A percentile compares a stretch with the other conserved stretches of the same genome.
These are phyloP conservation scores for Yamadazyma oceani DNA, from an alignment of 1,139 yeast species.

Conservation along the genomic window DNA sequence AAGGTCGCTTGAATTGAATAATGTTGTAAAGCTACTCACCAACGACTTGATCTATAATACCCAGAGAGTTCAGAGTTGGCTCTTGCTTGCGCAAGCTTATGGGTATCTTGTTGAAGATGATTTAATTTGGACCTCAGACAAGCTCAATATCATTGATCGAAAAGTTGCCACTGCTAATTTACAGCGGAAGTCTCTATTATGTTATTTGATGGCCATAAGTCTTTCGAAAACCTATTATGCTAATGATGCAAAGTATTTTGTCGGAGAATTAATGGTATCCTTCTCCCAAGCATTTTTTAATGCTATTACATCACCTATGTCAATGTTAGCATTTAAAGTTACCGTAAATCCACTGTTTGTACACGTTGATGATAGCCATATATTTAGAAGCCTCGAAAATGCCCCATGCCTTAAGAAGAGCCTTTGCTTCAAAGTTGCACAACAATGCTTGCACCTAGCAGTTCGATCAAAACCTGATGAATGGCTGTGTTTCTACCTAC, in stretches of 20 bases:
- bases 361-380: slow-evolving; percentile 23
- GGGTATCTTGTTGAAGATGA: slow-evolving; percentile 85
- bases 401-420: no score
- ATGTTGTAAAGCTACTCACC: slow-evolving; percentile 63
- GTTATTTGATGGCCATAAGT: slow-evolving; percentile 78
- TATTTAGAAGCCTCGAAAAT: no score
- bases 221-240: slow-evolving; percentile 28
- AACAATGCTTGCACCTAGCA: slow-evolving; percentile 45
- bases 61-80: slow-evolving; percentile 82
- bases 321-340: slow-evolving; percentile 51
- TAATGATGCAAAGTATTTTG: slow-evolving; percentile 27
- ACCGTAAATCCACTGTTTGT: slow-evolving; percentile 36
- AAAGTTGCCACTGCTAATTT: slow-evolving; percentile 60
- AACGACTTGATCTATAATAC: slow-evolving; percentile 69
- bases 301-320: slow-evolving; percentile 68
- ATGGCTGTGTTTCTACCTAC: slow-evolving; percentile 64
- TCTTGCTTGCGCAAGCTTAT: slow-evolving; percentile 76
- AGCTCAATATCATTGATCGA: slow-evolving; percentile 63
- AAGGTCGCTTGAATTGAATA: slow-evolving; percentile 76
- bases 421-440: slow-evolving; percentile 35
- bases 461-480: slow-evolving; percentile 43
- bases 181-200: slow-evolving; percentile 70
- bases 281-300: slow-evolving; percentile 63
- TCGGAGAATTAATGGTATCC: slow-evolving; percentile 53
- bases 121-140: slow-evolving; percentile 87